Percentiles rank a stretch among this genome's conserved stretches.
Conservation (phyloP, 192 early-diverging fungal species). For the Coemansia erecta region DNA sequence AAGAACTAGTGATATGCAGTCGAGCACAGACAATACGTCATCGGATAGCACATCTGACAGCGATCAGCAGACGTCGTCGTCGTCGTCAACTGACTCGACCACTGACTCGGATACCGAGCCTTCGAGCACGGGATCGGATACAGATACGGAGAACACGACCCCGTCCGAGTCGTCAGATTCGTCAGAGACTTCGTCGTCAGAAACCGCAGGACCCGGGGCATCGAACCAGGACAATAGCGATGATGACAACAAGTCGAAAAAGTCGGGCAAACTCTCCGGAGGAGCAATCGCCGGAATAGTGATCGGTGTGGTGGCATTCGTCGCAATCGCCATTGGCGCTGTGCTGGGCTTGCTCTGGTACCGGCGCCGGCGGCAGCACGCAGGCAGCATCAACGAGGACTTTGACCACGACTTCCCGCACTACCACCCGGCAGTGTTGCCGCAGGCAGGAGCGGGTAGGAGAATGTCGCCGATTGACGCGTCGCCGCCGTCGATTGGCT, state of each 20-base stretch:
- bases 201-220: too few relatives aligned
- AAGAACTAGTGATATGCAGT: too few relatives aligned
- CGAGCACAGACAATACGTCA: too few relatives aligned
- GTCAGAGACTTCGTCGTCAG: too few relatives aligned
- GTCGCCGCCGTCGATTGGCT: not conserved
- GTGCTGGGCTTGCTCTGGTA: constrained; percentile 6
- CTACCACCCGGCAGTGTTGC: not conserved
- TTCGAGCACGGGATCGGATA: too few relatives aligned
- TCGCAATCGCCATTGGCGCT: constrained; percentile 8
- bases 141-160: too few relatives aligned
- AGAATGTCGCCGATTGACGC: not conserved
- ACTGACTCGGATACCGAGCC: too few relatives aligned
- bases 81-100: too few relatives aligned
- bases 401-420: constrained; percentile 14
- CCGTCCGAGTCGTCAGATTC: too few relatives aligned
- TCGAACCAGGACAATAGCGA: not conserved
- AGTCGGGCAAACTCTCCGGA: constrained; percentile 7
- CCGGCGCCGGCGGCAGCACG: constrained; percentile 8
- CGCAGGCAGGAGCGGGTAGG: not conserved
- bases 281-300: constrained; percentile 30
- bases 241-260: not conserved
- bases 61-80: too few relatives aligned
- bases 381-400: constrained; percentile 2
- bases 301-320: constrained; percentile 16
- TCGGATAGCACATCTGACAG: too few relatives aligned